Percentiles rank a stretch among this genome's conserved stretches.
phyloP scores from a whole-genome alignment of 2,329 filamentous ascomycete species.

The Bipolaris oryzae region DNA sequence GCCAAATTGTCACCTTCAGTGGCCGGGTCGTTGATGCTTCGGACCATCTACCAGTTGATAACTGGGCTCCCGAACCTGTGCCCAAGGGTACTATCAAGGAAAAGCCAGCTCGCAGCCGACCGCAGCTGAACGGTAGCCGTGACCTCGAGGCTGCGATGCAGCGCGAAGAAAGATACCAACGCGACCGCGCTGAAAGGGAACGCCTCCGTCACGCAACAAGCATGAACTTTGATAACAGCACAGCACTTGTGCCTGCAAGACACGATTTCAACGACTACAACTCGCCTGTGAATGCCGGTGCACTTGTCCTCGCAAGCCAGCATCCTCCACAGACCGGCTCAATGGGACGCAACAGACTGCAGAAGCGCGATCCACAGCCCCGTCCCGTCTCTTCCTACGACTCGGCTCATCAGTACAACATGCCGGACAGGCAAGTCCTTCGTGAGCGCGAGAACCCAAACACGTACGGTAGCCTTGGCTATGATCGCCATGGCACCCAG shows the following conservation, averaged over 20 bases:
- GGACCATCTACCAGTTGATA: conserved; percentile 77
- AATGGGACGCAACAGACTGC: conserved; percentile 33
- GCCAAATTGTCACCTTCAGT: conserved; percentile 76
- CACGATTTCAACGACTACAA: conserved; percentile 32
- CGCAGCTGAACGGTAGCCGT: conserved; percentile 59
- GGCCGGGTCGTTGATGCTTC: conserved; percentile 80
- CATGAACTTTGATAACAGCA: conserved; percentile 34
- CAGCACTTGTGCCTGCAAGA: conserved; percentile 39
- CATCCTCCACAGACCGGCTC: conserved; percentile 23
- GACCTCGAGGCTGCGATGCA: conserved; percentile 43
- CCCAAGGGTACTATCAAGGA: conserved; percentile 58
- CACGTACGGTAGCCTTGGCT: conserved; percentile 39
- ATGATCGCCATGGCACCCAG: conserved; percentile 32
- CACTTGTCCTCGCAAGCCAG: conserved; percentile 34
- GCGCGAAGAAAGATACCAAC: conserved; percentile 41
- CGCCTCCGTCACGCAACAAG: conserved; percentile 41
- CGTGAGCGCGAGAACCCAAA: conserved; percentile 46
- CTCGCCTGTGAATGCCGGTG: conserved; percentile 22
- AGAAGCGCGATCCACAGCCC: conserved; percentile 37
- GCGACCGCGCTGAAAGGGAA: conserved; percentile 43
- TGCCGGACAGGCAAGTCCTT: conserved; percentile 35
- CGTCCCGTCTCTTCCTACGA: conserved; percentile 21
- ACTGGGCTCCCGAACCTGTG: conserved; percentile 79
- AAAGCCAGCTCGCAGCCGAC: conserved; percentile 51
- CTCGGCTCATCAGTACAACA: conserved; percentile 17